Percentiles rank a stretch among this genome's conserved stretches.
phyloP scores from a whole-genome alignment of 23 red algal species.

The Pyropia yezoensis region DNA sequence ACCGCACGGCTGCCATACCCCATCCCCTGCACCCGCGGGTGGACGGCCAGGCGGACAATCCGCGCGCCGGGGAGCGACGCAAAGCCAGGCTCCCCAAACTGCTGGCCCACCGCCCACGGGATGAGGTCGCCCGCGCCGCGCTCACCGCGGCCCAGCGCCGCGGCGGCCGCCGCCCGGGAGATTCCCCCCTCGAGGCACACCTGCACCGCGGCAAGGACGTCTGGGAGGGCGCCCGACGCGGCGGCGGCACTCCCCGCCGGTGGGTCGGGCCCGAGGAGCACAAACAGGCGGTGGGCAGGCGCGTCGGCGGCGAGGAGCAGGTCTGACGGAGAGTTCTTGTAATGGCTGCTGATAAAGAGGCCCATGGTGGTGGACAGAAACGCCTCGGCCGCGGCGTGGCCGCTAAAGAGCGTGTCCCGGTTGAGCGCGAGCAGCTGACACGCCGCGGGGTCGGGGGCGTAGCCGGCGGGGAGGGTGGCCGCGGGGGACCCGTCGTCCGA shows the following conservation, averaged over 20 bases:
- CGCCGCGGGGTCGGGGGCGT: constrained; percentile 64
- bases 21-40: constrained; percentile 91
- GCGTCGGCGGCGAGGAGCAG: constrained; percentile 92
- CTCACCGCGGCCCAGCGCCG: constrained; percentile 45
- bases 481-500: constrained; percentile 4
- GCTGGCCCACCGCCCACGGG: constrained; percentile 93
- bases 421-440: constrained; percentile 84
- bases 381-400: constrained; percentile 68
- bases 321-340: constrained; percentile 98
- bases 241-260: constrained; percentile 10
- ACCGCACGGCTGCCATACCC: constrained; percentile 92
- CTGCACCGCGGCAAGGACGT: constrained; percentile 84
- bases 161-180: constrained; percentile 33
- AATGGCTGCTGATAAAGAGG: constrained; percentile 90
- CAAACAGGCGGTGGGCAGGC: constrained; percentile 79
- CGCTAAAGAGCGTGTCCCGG: constrained; percentile 78
- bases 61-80: constrained; percentile 71
- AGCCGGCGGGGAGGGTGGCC: constrained; percentile 26
- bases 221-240: constrained; percentile 52
- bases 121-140: constrained; percentile 87
- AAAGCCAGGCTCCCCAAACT: constrained; percentile 91
- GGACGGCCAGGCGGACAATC: constrained; percentile 81
- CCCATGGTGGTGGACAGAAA: constrained; percentile 82
- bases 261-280: constrained; percentile 63
- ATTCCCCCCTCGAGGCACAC: constrained; percentile 90